Evolutionary conservation across 495 filamentous ascomycete species (phyloP).

Genomic region (Talaromyces adpressus): DNA sequence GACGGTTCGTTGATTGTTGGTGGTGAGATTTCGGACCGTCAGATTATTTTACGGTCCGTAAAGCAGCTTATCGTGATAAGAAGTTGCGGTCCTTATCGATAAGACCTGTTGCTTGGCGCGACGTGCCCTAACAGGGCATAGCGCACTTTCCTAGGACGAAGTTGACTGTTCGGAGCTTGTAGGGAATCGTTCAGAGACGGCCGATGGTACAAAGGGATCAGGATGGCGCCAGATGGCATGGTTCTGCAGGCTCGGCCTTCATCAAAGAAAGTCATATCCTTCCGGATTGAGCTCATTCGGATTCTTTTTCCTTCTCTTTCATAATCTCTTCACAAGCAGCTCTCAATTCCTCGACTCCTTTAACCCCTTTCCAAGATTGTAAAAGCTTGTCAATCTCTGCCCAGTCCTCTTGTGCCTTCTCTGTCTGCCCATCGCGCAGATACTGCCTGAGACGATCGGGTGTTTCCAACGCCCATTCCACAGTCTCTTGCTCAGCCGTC

Average conservation of each 20-base stretch:
- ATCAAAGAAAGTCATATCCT: background rate
- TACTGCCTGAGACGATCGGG: constrained; percentile 44
- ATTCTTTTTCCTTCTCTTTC: constrained; percentile 14
- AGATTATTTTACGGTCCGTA: background rate
- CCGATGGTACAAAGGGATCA: background rate
- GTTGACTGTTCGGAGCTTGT: background rate
- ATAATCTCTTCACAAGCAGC: constrained; percentile 53
- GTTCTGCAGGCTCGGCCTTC: background rate
- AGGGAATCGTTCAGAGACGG: background rate
- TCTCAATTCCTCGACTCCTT: constrained; percentile 53
- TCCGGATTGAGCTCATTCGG: background rate
- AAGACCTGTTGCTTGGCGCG: background rate
- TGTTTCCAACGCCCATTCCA: constrained; percentile 61
- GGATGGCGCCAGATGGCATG: background rate
- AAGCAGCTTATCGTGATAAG: constrained; percentile 4
- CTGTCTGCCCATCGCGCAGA: constrained; percentile 39
- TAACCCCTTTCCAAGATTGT: constrained; percentile 50
- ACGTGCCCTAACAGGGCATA: background rate
- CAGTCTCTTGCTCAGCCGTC: constrained; percentile 56
- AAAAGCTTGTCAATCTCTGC: constrained; percentile 39
- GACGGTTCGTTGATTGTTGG: background rate
- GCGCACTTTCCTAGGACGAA: background rate
- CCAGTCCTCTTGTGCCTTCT: constrained; percentile 56
- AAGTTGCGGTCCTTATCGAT: background rate
- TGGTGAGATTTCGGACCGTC: background rate